Percentiles rank a stretch among this genome's conserved stretches.
phyloP scores from a whole-genome alignment of 192 early-diverging fungal genomes.

The Geranomyces michiganensis region DNA sequence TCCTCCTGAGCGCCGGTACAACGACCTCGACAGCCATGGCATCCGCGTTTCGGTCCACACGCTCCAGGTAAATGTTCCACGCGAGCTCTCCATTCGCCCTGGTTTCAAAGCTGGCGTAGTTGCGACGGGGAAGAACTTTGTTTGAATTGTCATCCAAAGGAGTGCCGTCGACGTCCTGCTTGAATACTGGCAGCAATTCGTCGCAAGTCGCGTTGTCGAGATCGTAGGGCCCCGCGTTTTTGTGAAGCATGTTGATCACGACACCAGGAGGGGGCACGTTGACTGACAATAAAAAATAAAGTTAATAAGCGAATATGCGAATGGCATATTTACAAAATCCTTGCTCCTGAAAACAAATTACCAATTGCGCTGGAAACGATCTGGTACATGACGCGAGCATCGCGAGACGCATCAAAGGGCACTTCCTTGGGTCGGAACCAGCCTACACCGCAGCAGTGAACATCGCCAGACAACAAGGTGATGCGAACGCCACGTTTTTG shows the following conservation, averaged over 20 bases:
- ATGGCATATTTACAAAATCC: not conserved
- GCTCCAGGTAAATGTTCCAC: conserved; percentile 10
- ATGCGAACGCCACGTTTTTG: conserved; percentile 66
- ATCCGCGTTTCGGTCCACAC: conserved; percentile 20
- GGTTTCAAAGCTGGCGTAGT: conserved; percentile 43
- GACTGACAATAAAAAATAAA: no score
- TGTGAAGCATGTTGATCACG: conserved; percentile 69
- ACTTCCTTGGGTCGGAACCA: conserved; percentile 69
- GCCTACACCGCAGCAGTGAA: conserved; percentile 51
- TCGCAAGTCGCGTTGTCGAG: conserved; percentile 70
- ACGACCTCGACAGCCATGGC: conserved; percentile 20
- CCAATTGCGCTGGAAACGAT: conserved; percentile 80
- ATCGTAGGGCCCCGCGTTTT: conserved; percentile 56
- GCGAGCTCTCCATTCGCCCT: conserved; percentile 32
- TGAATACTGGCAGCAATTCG: conserved; percentile 73
- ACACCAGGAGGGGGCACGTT: conserved; percentile 68
- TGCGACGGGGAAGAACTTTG: conserved; percentile 64
- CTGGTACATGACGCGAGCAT: conserved; percentile 78
- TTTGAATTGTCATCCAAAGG: conserved; percentile 40
- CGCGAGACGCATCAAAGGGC: conserved; percentile 59
- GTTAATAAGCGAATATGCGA: not conserved
- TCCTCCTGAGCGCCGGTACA: no score
- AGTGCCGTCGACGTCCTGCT: conserved; percentile 68
- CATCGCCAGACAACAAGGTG: conserved; percentile 82
- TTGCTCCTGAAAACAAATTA: conserved; percentile 65